Percentiles rank a stretch among this genome's conserved stretches.
phyloP scores from a whole-genome alignment of 2,329 filamentous ascomycete genomes.

The Fusarium anthophilum region DNA sequence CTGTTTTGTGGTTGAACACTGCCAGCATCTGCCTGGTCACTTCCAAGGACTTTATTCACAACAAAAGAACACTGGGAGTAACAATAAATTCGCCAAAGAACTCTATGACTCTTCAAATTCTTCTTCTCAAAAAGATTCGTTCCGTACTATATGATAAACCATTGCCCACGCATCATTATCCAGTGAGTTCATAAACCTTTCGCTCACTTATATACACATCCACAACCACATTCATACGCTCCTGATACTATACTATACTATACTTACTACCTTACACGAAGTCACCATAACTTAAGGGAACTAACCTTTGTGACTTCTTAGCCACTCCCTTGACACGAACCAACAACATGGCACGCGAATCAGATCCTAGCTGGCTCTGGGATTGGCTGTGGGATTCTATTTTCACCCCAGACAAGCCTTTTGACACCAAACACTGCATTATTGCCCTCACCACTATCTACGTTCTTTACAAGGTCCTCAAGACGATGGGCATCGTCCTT shows the following conservation, averaged over 20 bases:
- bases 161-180: background rate
- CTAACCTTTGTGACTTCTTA: background rate
- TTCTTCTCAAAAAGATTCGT: background rate
- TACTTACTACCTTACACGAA: background rate
- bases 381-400: constrained; percentile 5
- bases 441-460: constrained; percentile 1
- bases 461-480: background rate
- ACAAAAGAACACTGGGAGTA: background rate
- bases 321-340: background rate
- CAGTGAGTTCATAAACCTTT: constrained; percentile 4
- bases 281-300: background rate
- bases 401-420: constrained; percentile 7
- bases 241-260: background rate
- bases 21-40: background rate
- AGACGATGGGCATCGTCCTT: background rate
- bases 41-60: background rate
- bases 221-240: background rate
- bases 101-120: background rate
- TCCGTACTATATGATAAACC: background rate
- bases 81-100: background rate
- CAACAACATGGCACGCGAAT: background rate
- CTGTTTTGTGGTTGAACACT: background rate
- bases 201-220: background rate
- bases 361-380: background rate
- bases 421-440: constrained; percentile 18